These are phyloP conservation scores for Calophaca sinica DNA, from an alignment of 306 rosid species.

Conservation along the genomic window DNA sequence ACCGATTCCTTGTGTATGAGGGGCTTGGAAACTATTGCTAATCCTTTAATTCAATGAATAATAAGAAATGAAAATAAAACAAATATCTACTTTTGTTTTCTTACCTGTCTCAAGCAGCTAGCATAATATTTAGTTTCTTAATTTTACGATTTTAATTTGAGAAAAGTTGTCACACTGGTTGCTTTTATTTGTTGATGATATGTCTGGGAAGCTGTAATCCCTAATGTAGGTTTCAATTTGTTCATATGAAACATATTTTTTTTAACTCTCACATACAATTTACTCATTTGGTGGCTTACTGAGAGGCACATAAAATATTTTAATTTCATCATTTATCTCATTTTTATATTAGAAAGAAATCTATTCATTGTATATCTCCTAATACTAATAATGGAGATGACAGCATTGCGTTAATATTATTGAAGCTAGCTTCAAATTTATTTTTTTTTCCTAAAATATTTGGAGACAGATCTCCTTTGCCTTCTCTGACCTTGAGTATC, in stretches of 20 bases:
- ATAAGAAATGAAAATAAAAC: background rate
- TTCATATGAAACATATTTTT: background rate
- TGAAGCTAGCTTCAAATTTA: slow-evolving; percentile 18
- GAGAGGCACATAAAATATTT: slow-evolving; percentile 1
- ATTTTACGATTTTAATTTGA: slow-evolving; percentile 20
- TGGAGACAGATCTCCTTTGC: background rate
- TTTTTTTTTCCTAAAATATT: background rate
- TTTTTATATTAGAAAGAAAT: slow-evolving; percentile 5
- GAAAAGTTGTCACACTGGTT: background rate
- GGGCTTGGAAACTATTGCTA: slow-evolving; percentile 9
- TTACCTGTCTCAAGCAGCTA: slow-evolving; percentile 6
- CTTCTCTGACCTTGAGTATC: slow-evolving; percentile 23
- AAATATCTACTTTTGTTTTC: background rate
- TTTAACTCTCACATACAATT: slow-evolving; percentile 2
- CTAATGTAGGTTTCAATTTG: background rate
- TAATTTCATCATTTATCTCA: background rate
- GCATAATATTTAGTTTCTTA: background rate
- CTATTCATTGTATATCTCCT: background rate
- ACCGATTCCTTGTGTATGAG: slow-evolving; percentile 1
- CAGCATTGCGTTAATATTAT: background rate
- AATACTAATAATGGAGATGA: slow-evolving; percentile 19
- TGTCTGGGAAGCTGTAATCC: background rate
- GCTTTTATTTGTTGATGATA: background rate
- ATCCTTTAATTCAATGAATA: slow-evolving; percentile 24
- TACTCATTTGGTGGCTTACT: background rate